A percentile compares a stretch with the other conserved stretches of the same genome.
Evolutionary conservation across 1,284 basidiomycete genomes (phyloP).

Genomic region (Irpex sp.): DNA sequence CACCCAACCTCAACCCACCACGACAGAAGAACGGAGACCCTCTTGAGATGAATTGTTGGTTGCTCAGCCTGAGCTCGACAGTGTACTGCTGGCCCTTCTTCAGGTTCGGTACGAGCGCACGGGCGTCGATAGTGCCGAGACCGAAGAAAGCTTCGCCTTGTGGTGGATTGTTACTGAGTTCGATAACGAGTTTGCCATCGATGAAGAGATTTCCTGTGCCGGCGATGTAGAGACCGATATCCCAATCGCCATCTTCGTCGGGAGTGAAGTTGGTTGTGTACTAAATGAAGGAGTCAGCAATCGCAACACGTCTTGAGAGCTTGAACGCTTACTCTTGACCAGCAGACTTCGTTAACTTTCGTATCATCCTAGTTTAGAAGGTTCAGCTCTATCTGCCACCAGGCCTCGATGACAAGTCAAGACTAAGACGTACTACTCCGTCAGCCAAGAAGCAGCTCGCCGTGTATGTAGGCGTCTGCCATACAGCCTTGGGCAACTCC

Average conservation of each 20-base stretch:
- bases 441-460: conserved; percentile 27
- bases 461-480: conserved; percentile 53
- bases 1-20: conserved; percentile 59
- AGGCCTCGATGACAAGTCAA: neutral
- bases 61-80: conserved; percentile 69
- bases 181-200: conserved; percentile 68
- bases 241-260: conserved; percentile 57
- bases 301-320: conserved; percentile 52
- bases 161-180: conserved; percentile 74
- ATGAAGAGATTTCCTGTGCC: conserved; percentile 73
- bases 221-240: conserved; percentile 71
- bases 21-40: conserved; percentile 19
- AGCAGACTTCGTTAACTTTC: conserved; percentile 24
- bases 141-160: conserved; percentile 73
- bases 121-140: conserved; percentile 58
- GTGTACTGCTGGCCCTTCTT: conserved; percentile 61
- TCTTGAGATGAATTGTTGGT: conserved; percentile 50
- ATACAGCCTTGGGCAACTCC: conserved; percentile 63
- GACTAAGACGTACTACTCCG: conserved; percentile 42
- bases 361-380: conserved; percentile 60
- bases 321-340: conserved; percentile 37
- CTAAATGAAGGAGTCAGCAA: conserved; percentile 55
- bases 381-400: conserved; percentile 40
- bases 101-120: conserved; percentile 49
- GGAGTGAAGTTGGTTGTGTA: conserved; percentile 53